A percentile compares a stretch with the other conserved stretches of the same genome.
phyloP scores from a whole-genome alignment of 2,329 filamentous ascomycete genomes.

The Acarospora socialis region DNA sequence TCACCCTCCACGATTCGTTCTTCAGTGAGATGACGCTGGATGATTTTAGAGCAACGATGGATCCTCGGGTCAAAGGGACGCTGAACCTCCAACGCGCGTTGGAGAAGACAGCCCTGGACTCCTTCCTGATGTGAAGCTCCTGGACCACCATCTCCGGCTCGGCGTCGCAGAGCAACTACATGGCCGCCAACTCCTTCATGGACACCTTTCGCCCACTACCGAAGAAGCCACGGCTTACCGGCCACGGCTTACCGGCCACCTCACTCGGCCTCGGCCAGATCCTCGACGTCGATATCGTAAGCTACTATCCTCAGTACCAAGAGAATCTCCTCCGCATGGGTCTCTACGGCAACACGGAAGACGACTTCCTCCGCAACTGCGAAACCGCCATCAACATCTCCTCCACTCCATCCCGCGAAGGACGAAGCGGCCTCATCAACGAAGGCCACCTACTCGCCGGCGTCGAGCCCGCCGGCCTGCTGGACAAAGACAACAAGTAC shows the following conservation, averaged over 20 bases:
- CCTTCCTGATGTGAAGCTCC: slow-evolving; percentile 15
- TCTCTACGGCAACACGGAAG: no score
- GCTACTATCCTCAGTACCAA: no score
- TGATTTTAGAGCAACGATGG: slow-evolving; percentile 17
- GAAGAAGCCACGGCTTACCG: slow-evolving; percentile 13
- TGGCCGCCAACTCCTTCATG: slow-evolving; percentile 18
- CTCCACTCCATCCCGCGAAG: no score
- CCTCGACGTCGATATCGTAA: slow-evolving; percentile 9
- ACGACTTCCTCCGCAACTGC: no score
- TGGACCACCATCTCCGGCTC: slow-evolving; percentile 1
- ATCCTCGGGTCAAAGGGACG: slow-evolving; percentile 17
- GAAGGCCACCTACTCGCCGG: slow-evolving; percentile 3
- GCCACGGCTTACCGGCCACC: no score
- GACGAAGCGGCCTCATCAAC: no score
- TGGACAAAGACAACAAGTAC: neutral
- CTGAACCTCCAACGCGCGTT: slow-evolving; percentile 20
- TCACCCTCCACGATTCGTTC: slow-evolving; percentile 16
- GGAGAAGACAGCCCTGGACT: slow-evolving; percentile 13
- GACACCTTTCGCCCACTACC: slow-evolving; percentile 17
- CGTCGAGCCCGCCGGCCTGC: slow-evolving; percentile 1
- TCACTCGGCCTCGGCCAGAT: slow-evolving; percentile 14
- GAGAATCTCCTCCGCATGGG: no score
- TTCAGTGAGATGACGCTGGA: slow-evolving; percentile 22
- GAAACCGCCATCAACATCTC: no score
- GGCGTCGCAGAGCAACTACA: slow-evolving; percentile 14